Conservation (phyloP, 768 basidiomycete genomes). For the Trametes gibbosa region DNA sequence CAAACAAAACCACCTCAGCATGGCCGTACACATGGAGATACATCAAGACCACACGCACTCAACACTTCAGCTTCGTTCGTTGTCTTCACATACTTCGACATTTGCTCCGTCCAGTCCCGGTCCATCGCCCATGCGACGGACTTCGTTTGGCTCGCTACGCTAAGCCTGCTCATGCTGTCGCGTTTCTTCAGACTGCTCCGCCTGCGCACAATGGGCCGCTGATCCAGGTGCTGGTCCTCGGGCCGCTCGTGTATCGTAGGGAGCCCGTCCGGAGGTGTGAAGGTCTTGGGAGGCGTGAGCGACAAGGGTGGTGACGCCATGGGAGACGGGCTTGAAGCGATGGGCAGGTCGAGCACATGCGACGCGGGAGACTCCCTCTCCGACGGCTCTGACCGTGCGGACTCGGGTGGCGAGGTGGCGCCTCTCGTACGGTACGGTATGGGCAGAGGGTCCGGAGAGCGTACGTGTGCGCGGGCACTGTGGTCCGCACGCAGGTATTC, state of each 20-base stretch:
- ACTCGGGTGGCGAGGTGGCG: conserved; percentile 13
- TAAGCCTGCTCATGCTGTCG: conserved; percentile 44
- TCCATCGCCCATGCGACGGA: conserved; percentile 77
- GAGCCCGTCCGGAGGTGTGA: conserved; percentile 24
- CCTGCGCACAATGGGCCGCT: conserved; percentile 41
- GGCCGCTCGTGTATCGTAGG: conserved; percentile 32
- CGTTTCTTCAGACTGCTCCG: conserved; percentile 66
- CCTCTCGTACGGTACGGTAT: conserved; percentile 40
- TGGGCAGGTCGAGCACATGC: conserved; percentile 12
- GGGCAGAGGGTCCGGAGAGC: conserved; percentile 45
- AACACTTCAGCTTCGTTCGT: conserved; percentile 41
- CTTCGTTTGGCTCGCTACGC: conserved; percentile 52
- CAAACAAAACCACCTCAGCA: background rate
- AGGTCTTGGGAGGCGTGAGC: conserved; percentile 12
- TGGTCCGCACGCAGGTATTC: conserved; percentile 12
- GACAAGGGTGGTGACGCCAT: conserved; percentile 8
- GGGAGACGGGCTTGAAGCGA: conserved; percentile 4
- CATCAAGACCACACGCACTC: conserved; percentile 28
- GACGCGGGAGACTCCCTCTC: conserved; percentile 16
- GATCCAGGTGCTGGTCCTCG: conserved; percentile 27
- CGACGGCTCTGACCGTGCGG: conserved; percentile 18
- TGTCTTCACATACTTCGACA: conserved; percentile 45
- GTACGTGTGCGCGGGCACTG: conserved; percentile 22
- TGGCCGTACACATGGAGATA: conserved; percentile 33
- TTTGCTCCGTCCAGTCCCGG: conserved; percentile 54